Evolutionary conservation across 768 basidiomycete genomes (phyloP).

Genomic region (Dictyophora rubrovolvata): DNA sequence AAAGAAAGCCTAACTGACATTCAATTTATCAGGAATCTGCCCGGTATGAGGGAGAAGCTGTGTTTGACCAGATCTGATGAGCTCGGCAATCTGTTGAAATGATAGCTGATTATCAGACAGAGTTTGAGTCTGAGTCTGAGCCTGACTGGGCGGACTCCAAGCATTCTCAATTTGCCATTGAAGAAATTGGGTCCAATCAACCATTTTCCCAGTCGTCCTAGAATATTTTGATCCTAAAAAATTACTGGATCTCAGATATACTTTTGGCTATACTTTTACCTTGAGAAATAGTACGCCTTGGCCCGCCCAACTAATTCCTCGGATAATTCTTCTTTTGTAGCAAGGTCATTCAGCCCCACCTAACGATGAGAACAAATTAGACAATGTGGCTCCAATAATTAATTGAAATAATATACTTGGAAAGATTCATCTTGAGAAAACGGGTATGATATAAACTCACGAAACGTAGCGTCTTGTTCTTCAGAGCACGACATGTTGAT

Average conservation of each 20-base stretch:
- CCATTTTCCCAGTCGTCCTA: neutral
- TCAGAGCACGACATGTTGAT: neutral
- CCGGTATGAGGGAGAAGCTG: constrained; percentile 76
- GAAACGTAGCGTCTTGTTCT: neutral
- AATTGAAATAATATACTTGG: neutral
- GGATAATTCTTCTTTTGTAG: neutral
- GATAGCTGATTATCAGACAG: constrained; percentile 26
- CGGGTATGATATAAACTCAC: constrained; percentile 5
- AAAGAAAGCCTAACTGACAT: constrained; percentile 32
- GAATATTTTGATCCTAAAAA: neutral
- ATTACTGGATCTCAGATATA: neutral
- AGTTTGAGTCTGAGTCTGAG: neutral
- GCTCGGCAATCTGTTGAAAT: constrained; percentile 55
- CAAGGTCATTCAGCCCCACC: constrained; percentile 2
- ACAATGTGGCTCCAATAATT: neutral
- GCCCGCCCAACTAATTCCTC: constrained; percentile 7
- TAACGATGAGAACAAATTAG: neutral
- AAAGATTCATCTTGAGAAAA: neutral
- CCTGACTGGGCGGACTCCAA: too few species aligned
- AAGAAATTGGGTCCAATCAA: constrained; percentile 2
- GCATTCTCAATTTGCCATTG: neutral
- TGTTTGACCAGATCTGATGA: constrained; percentile 62
- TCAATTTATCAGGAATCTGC: constrained; percentile 52
- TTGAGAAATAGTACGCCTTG: constrained; percentile 8
- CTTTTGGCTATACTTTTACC: neutral